A percentile compares a stretch with the other conserved stretches of the same genome.
Evolutionary conservation across 139 green algal species (phyloP).

Genomic region (Zygnema circumcarinatum): DNA sequence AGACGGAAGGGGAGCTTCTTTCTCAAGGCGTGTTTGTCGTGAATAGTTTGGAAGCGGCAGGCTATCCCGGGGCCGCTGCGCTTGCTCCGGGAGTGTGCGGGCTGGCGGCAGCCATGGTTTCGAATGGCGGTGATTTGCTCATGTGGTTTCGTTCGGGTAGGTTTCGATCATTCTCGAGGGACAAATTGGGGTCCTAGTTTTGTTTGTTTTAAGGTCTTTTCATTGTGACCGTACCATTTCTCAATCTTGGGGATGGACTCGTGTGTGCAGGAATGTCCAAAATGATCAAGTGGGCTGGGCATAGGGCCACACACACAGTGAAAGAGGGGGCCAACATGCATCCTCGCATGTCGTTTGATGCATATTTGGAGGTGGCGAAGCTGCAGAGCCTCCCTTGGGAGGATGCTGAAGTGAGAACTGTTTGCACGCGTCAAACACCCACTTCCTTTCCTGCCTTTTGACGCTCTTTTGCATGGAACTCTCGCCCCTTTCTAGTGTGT

Average conservation of each 20-base stretch:
- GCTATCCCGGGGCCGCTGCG: slow-evolving; percentile 2
- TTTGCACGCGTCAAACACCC: neutral
- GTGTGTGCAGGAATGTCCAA: slow-evolving; percentile 27
- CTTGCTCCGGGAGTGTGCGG: slow-evolving; percentile 35
- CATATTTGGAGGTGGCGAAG: slow-evolving; percentile 42
- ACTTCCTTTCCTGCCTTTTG: neutral
- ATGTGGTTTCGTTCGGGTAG: slow-evolving; percentile 54
- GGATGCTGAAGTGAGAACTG: slow-evolving; percentile 31
- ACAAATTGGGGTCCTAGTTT: too few species aligned
- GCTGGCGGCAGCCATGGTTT: slow-evolving; percentile 29
- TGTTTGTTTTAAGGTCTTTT: too few species aligned
- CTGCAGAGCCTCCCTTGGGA: slow-evolving; percentile 48
- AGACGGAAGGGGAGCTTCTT: slow-evolving; percentile 7
- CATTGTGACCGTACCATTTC: too few species aligned
- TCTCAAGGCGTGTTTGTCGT: slow-evolving; percentile 29
- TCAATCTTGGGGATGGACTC: too few species aligned
- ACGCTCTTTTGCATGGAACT: too few species aligned
- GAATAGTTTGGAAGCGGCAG: slow-evolving; percentile 25
- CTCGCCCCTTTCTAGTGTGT: too few species aligned
- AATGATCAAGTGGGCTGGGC: slow-evolving; percentile 40
- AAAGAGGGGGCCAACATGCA: slow-evolving; percentile 47
- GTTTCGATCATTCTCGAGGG: too few species aligned
- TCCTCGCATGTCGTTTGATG: slow-evolving; percentile 29
- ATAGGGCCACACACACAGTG: slow-evolving; percentile 34
- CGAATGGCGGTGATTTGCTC: slow-evolving; percentile 21